These are phyloP conservation scores for Fusarium paranaense DNA, from an alignment of 2,329 filamentous ascomycete genomes.

Conservation along the genomic window DNA sequence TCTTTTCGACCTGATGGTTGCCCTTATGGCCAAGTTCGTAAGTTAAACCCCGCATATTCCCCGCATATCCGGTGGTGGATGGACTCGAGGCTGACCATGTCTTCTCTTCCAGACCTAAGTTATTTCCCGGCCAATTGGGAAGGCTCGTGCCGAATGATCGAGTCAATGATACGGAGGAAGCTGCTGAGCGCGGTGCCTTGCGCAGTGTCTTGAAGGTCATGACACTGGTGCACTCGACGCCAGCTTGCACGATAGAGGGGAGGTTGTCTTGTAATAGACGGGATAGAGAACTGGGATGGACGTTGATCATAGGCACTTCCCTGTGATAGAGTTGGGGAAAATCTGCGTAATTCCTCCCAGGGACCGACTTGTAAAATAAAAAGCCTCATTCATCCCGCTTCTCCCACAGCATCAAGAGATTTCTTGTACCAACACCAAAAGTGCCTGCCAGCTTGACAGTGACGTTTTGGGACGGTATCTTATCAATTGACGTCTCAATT, in stretches of 20 bases:
- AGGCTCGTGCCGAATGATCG: slow-evolving; percentile 52
- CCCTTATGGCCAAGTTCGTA: slow-evolving; percentile 93
- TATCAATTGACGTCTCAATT: slow-evolving; percentile 36
- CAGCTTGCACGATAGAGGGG: slow-evolving; percentile 51
- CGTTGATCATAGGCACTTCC: slow-evolving; percentile 48
- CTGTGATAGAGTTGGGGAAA: slow-evolving; percentile 52
- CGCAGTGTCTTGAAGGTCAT: slow-evolving; percentile 44
- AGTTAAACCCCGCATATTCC: slow-evolving; percentile 50
- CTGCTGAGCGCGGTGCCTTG: slow-evolving; percentile 43
- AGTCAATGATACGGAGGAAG: slow-evolving; percentile 48
- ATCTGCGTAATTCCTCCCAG: slow-evolving; percentile 48
- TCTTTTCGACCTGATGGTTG: slow-evolving; percentile 92
- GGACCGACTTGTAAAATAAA: slow-evolving; percentile 58
- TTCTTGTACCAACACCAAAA: slow-evolving; percentile 39
- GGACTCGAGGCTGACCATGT: slow-evolving; percentile 19
- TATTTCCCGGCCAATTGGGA: slow-evolving; percentile 48
- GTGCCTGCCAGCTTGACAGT: slow-evolving; percentile 12
- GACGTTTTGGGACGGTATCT: slow-evolving; percentile 1
- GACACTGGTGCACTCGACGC: slow-evolving; percentile 41
- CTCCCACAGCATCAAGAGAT: slow-evolving; percentile 48
- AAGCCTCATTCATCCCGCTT: slow-evolving; percentile 55
- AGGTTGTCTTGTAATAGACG: slow-evolving; percentile 56
- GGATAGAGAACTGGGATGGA: slow-evolving; percentile 54
- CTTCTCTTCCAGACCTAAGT: slow-evolving; percentile 51
- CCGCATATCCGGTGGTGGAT: not conserved